Evolutionary conservation across 306 rosid species (phyloP), one percentile per base, ranked within the genome.

Genomic region (Quercus glauca): DNA sequence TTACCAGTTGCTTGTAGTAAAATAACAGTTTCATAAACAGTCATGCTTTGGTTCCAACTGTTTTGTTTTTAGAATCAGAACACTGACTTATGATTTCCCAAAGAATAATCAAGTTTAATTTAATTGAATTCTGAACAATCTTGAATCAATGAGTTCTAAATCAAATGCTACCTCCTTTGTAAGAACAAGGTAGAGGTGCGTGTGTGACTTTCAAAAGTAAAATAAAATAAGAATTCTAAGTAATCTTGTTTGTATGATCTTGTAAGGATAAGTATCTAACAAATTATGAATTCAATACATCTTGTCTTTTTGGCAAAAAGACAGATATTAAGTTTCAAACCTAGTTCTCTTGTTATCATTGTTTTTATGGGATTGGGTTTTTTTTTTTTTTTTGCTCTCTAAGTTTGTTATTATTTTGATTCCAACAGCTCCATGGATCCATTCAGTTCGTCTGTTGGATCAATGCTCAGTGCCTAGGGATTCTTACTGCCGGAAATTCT

Each of bases 371-470:
- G 23, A 65, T 33, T 33, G 6, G 26, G 0, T 33, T 6, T 18
- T 14, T 21, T 9, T 14, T 21, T 9, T 29, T 31, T 3, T 49
- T 23, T 64, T 0, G 18, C 18, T 19, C 25, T 8, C 13, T 10
- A 59, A 10, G 13, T 26, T 28, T 26, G 19, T 63, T 14, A 28
- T 63, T 18, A 63, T 63, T 28, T 63, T 63, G 41, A 63, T 33
- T 6, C 49, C 51, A 31, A 19, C 71, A 63, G 41, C 41, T 63
- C 69, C 69, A 33, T 8, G 71, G 26, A 19, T 67, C 25, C 5
- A 87, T 43, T 84, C 84, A 0, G 21, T 92, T 51, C 74, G 87
- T 55, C 21, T 84, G 76, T 43, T 37, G 7, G 88, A 84, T 60
- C 82, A 76, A 75, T 19, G 82, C 67, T 85, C 76, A 79, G 0